These are phyloP conservation scores for Cucurbita moschata DNA, from an alignment of 306 rosid species.

Conservation along the genomic window DNA sequence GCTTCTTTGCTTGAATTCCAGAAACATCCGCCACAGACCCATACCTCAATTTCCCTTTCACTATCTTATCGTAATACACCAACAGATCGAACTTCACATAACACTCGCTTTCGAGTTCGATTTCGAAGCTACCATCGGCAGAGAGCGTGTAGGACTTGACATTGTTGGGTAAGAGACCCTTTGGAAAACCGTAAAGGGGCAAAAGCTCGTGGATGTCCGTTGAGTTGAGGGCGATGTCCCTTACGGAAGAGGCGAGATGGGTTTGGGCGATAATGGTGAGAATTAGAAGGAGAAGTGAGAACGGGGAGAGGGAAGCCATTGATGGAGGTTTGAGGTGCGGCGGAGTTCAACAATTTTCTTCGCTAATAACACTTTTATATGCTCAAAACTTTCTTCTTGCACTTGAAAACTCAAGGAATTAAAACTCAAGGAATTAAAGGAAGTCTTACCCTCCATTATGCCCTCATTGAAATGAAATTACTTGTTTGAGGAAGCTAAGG, in stretches of 20 bases:
- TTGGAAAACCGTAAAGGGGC: constrained; percentile 50
- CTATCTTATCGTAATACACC: constrained; percentile 36
- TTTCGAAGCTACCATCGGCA: constrained; percentile 29
- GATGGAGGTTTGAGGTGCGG: not conserved
- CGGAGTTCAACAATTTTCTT: not conserved
- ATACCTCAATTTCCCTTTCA: constrained; percentile 34
- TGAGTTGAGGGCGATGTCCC: not conserved
- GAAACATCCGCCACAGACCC: constrained; percentile 40
- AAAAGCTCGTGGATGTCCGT: constrained; percentile 53
- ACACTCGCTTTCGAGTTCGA: constrained; percentile 35
- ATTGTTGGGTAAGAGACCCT: constrained; percentile 59
- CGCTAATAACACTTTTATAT: too few relatives aligned
- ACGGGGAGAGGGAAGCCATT: constrained; percentile 18
- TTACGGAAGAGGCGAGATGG: constrained; percentile 10
- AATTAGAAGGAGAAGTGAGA: constrained; percentile 15
- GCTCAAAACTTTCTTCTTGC: not conserved
- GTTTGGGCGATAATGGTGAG: constrained; percentile 8
- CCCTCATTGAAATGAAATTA: not conserved
- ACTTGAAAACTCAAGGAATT: not conserved
- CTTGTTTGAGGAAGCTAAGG: not conserved
- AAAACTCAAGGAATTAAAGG: not conserved
- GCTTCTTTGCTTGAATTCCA: constrained; percentile 56
- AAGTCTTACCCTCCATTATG: not conserved
- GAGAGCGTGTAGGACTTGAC: constrained; percentile 46
- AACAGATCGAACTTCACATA: constrained; percentile 35